A percentile compares a stretch with the other conserved stretches of the same genome.
Evolutionary conservation across 306 rosid genomes (phyloP).

Genomic region (Acacia confusa): DNA sequence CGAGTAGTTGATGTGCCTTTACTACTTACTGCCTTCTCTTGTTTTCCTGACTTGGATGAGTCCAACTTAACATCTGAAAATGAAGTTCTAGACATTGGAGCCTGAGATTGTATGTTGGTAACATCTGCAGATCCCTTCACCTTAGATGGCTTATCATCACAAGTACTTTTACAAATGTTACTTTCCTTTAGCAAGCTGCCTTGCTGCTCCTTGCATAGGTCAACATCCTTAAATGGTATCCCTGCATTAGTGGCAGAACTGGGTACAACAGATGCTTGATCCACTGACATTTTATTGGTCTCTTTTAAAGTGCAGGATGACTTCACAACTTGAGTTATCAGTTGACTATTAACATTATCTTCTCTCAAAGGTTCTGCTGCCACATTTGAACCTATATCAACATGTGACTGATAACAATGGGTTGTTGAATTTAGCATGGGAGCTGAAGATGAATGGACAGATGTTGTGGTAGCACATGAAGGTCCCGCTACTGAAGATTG

Average conservation of each 20-base stretch:
- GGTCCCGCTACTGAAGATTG: conserved; percentile 79
- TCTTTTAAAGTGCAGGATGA: conserved; percentile 41
- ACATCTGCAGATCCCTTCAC: conserved; percentile 44
- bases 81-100: conserved; percentile 39
- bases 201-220: conserved; percentile 47
- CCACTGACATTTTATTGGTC: conserved; percentile 35
- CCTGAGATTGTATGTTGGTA: conserved; percentile 45
- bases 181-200: conserved; percentile 44
- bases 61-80: conserved; percentile 56
- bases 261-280: conserved; percentile 41
- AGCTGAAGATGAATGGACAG: conserved; percentile 80
- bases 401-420: conserved; percentile 48
- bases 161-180: conserved; percentile 30
- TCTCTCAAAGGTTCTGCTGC: conserved; percentile 48
- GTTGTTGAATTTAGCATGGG: conserved; percentile 77
- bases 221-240: conserved; percentile 41
- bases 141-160: conserved; percentile 39
- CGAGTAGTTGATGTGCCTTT: conserved; percentile 63
- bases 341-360: conserved; percentile 39
- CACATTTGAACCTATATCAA: conserved; percentile 39
- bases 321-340: conserved; percentile 35
- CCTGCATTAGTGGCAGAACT: conserved; percentile 37
- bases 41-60: conserved; percentile 58
- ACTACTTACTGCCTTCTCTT: conserved; percentile 56
- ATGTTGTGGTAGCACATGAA: conserved; percentile 82